Conservation (phyloP, 2,329 filamentous ascomycete genomes). For the Chaetomium olivaceum region DNA sequence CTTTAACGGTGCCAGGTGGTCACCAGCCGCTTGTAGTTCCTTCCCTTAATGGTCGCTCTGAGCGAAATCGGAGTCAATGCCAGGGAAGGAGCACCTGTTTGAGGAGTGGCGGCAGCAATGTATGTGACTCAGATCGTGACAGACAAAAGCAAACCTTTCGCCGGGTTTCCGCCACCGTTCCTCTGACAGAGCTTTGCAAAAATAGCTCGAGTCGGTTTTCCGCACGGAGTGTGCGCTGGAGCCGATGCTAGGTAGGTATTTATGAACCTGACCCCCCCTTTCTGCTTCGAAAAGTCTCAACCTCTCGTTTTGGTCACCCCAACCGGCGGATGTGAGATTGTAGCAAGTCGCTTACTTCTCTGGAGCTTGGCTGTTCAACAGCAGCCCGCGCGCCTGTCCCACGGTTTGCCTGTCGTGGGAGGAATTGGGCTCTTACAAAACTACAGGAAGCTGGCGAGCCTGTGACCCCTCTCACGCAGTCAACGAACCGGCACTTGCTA, state of each 20-base stretch:
- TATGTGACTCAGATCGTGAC: background rate
- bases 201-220: background rate
- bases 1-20: conserved; percentile 12
- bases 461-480: background rate
- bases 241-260: background rate
- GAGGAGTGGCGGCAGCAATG: background rate
- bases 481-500: conserved; percentile 4
- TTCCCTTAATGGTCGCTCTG: background rate
- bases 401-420: conserved; percentile 7
- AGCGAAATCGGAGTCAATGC: background rate
- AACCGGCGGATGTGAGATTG: background rate
- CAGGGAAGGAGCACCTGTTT: background rate
- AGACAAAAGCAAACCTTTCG: background rate
- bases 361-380: conserved; percentile 3
- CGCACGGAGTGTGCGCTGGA: background rate
- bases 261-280: background rate
- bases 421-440: conserved; percentile 5
- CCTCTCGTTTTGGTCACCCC: background rate
- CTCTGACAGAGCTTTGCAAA: background rate
- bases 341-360: background rate
- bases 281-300: background rate
- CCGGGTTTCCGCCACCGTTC: background rate
- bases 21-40: background rate
- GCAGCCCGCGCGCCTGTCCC: background rate
- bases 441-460: background rate